These are phyloP conservation scores for Linnemannia hyalina DNA, from an alignment of 192 early-diverging fungal species.

Conservation along the genomic window DNA sequence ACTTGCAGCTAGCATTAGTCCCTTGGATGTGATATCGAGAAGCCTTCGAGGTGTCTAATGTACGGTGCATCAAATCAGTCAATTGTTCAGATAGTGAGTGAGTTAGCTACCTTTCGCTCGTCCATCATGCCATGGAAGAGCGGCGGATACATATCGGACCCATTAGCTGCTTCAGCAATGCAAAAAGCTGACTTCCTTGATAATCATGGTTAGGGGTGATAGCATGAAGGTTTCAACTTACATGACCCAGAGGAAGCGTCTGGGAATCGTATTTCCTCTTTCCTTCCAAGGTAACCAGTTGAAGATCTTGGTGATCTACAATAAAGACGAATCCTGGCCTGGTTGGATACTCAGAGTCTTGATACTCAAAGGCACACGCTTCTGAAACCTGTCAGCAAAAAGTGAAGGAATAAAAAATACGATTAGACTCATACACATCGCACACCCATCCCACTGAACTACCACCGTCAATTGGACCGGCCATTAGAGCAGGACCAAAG, in stretches of 20 bases:
- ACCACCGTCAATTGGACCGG: background rate
- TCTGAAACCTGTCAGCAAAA: constrained; percentile 28
- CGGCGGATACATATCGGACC: background rate
- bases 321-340: constrained; percentile 30
- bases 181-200: background rate
- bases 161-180: background rate
- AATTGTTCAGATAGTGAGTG: background rate
- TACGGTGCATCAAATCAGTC: background rate
- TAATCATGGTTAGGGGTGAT: background rate
- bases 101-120: background rate
- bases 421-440: background rate
- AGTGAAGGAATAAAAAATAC: background rate
- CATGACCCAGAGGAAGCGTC: constrained; percentile 20
- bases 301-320: constrained; percentile 42
- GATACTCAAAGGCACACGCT: constrained; percentile 31
- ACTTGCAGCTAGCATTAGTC: constrained; percentile 23
- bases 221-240: background rate
- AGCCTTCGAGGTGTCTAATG: constrained; percentile 42
- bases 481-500: background rate
- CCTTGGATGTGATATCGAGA: constrained; percentile 37
- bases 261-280: constrained; percentile 22
- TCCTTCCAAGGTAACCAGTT: constrained; percentile 26
- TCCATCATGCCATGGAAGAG: background rate
- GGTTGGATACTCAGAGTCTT: background rate
- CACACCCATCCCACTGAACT: background rate